Conservation (phyloP, 2,329 filamentous ascomycete species). For the Scytalidium lignicola region DNA sequence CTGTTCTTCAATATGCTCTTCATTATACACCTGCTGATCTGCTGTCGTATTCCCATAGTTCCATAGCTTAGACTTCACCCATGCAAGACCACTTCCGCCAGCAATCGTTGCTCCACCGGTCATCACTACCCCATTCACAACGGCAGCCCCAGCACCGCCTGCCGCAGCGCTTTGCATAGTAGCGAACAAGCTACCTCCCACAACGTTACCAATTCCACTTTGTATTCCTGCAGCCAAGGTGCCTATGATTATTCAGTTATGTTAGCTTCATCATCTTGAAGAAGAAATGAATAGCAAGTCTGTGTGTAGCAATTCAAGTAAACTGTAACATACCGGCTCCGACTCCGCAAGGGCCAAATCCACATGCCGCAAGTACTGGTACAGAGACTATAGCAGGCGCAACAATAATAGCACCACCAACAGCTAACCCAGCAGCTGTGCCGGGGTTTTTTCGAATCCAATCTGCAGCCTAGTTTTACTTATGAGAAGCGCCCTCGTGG, state of each 20-base stretch:
- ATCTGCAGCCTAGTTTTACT: neutral
- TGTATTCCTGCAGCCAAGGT: neutral
- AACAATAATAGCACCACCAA: neutral
- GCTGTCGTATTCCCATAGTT: no score
- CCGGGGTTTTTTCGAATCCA: neutral
- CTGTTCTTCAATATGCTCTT: no score
- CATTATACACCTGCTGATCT: no score
- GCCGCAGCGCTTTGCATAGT: neutral
- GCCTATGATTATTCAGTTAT: neutral
- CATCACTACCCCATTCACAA: neutral
- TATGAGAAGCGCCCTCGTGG: no score
- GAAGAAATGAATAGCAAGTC: no score
- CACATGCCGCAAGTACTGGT: neutral
- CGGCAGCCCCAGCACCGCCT: neutral
- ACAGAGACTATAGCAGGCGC: neutral
- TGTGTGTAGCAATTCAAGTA: neutral
- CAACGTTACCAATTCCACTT: neutral
- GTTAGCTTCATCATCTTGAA: no score
- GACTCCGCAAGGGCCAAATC: neutral
- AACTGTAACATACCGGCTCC: neutral
- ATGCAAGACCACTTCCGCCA: neutral
- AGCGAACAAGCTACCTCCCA: neutral
- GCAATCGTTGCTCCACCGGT: neutral
- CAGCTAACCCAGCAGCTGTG: neutral
- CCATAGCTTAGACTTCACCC: neutral